Evolutionary conservation across 1,284 basidiomycete genomes (phyloP).

Genomic region (Cystobasidium slooffiae): DNA sequence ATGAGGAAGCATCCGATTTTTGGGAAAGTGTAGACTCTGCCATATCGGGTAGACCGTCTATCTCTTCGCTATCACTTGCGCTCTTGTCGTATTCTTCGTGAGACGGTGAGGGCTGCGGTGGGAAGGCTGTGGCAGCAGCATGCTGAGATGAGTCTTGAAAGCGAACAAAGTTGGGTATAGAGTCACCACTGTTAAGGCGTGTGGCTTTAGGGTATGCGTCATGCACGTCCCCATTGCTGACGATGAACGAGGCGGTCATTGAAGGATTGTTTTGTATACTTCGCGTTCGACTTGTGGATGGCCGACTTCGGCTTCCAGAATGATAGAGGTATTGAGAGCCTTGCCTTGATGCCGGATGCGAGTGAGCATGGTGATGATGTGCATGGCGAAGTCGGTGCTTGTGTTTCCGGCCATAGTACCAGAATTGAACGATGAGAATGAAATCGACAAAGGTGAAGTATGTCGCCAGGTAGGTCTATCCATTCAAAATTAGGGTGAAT

Average conservation of each 20-base stretch:
- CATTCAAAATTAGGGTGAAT: not conserved
- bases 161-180: too few relatives aligned
- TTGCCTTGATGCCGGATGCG: constrained; percentile 8
- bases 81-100: not conserved
- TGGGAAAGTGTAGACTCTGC: constrained; percentile 24
- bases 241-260: too few relatives aligned
- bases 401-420: constrained; percentile 65
- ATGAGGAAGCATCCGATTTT: constrained; percentile 18
- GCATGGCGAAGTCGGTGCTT: constrained; percentile 45
- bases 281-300: not conserved
- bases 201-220: too few relatives aligned
- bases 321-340: constrained; percentile 16
- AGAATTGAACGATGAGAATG: constrained; percentile 49
- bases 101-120: not conserved
- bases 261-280: not conserved
- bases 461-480: constrained; percentile 79
- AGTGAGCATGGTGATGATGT: constrained; percentile 51
- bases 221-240: not conserved
- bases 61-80: not conserved
- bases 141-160: not conserved
- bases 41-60: constrained; percentile 20
- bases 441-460: constrained; percentile 75
- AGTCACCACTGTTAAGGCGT: too few relatives aligned
- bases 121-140: not conserved
- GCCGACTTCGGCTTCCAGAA: not conserved